Percentiles rank a stretch among this genome's conserved stretches.
phyloP scores from a whole-genome alignment of 169 alveolate species.

The Babesia divergens region DNA sequence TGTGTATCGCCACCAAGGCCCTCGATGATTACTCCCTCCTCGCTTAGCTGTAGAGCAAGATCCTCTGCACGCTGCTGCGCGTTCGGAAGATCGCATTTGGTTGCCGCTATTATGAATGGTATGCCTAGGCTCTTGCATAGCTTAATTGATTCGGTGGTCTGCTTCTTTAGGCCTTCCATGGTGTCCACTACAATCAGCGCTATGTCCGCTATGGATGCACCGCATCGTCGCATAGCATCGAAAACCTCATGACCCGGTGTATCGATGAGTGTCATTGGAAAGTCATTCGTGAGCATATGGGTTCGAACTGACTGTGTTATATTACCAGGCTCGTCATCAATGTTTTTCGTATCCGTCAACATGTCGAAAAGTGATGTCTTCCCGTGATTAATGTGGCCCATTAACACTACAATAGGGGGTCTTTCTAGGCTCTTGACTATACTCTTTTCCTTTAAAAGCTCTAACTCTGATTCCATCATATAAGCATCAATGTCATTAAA shows the following conservation, averaged over 20 bases:
- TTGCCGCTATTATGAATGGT: slow-evolving; percentile 52
- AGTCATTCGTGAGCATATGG: neutral
- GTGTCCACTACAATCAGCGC: slow-evolving; percentile 45
- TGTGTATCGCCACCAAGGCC: slow-evolving; percentile 53
- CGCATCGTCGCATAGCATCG: slow-evolving; percentile 39
- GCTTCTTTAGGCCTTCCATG: slow-evolving; percentile 42
- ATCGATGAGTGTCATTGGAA: slow-evolving; percentile 49
- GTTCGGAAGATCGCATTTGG: slow-evolving; percentile 40
- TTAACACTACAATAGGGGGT: slow-evolving; percentile 57
- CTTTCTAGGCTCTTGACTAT: slow-evolving; percentile 10
- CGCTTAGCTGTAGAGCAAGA: slow-evolving; percentile 28
- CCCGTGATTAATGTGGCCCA: slow-evolving; percentile 51
- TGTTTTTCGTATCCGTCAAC: slow-evolving; percentile 2
- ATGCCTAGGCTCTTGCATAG: slow-evolving; percentile 17
- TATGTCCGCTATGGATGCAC: slow-evolving; percentile 41
- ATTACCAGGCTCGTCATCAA: slow-evolving; percentile 12
- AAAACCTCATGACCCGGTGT: slow-evolving; percentile 60
- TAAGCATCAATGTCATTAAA: slow-evolving; percentile 21
- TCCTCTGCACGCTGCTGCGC: slow-evolving; percentile 28
- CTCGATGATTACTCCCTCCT: slow-evolving; percentile 36
- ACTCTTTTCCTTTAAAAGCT: slow-evolving; percentile 17
- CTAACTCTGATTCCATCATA: slow-evolving; percentile 16
- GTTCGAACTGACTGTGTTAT: slow-evolving; percentile 32
- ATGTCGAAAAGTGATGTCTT: slow-evolving; percentile 47
- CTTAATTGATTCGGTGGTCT: slow-evolving; percentile 29